Percentiles rank a stretch among this genome's conserved stretches.
These are phyloP conservation scores for Trypanosoma cruzi DNA, from an alignment of 208 protist species.

Conservation along the genomic window DNA sequence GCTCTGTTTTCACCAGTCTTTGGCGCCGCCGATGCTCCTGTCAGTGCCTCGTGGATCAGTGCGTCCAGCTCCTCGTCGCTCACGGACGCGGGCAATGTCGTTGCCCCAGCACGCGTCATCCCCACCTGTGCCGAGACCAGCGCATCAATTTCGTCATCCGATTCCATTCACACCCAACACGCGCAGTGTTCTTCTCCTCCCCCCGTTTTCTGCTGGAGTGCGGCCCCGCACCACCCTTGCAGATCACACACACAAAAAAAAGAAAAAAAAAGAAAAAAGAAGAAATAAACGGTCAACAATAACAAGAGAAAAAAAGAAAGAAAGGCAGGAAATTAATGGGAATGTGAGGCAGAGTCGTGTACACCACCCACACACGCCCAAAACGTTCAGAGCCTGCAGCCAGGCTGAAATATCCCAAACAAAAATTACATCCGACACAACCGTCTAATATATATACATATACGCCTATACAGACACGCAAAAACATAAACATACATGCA, in stretches of 20 bases:
- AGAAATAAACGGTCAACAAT: too few species aligned
- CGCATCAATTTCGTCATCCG: slow-evolving; percentile 28
- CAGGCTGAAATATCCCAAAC: too few species aligned
- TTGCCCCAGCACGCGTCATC: neutral
- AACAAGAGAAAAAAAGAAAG: too few species aligned
- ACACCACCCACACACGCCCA: too few species aligned
- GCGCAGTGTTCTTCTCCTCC: neutral
- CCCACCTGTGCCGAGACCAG: slow-evolving; percentile 17
- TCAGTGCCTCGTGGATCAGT: slow-evolving; percentile 12
- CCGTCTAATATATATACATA: too few species aligned
- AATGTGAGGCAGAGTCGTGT: too few species aligned
- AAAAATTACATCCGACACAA: too few species aligned
- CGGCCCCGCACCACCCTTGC: neutral
- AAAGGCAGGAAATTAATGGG: too few species aligned
- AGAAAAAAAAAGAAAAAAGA: slow-evolving; percentile 7
- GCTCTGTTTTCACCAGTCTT: too few species aligned
- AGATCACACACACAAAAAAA: neutral
- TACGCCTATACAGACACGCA: too few species aligned
- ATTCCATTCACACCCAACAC: slow-evolving; percentile 19
- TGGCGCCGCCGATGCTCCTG: neutral
- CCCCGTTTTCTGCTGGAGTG: neutral
- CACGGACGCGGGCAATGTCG: neutral
- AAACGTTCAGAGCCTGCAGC: too few species aligned
- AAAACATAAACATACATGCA: too few species aligned
- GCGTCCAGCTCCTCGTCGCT: slow-evolving; percentile 21